phyloP scores from a whole-genome alignment of 2,329 filamentous ascomycete genomes.

The Periconia sp. region DNA sequence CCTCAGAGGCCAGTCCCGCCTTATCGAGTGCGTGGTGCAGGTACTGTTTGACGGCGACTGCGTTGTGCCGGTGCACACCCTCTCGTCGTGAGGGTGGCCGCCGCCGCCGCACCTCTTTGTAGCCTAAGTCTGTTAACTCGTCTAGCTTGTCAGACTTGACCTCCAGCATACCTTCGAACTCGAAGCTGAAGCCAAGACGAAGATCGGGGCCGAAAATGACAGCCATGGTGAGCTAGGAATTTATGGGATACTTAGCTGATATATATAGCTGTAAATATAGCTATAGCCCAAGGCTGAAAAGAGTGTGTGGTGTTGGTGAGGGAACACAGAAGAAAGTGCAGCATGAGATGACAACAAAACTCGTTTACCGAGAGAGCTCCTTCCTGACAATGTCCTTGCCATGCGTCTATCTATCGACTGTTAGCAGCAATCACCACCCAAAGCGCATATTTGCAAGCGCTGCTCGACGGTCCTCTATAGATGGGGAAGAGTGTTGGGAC shows the following conservation, averaged over 20 bases:
- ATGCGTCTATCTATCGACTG: too few species aligned
- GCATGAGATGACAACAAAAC: not conserved
- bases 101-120: not conserved
- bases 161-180: not conserved
- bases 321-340: not conserved
- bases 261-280: not conserved
- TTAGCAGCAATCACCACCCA: too few species aligned
- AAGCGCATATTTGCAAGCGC: too few species aligned
- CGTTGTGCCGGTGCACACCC: not conserved
- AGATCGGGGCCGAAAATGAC: not conserved
- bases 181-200: not conserved
- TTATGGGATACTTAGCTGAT: not conserved
- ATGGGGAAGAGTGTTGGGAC: too few species aligned
- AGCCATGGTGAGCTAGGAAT: not conserved
- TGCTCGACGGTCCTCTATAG: too few species aligned
- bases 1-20: not conserved
- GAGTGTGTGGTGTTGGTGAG: not conserved
- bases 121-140: not conserved
- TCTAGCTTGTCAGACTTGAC: not conserved
- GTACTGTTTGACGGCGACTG: not conserved
- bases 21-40: not conserved
- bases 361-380: not conserved
- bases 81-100: not conserved
- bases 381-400: too few species aligned
- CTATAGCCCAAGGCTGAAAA: too few species aligned